These are phyloP conservation scores for Fusarium penzigii DNA, from an alignment of 2,329 filamentous ascomycete species.

Conservation along the genomic window DNA sequence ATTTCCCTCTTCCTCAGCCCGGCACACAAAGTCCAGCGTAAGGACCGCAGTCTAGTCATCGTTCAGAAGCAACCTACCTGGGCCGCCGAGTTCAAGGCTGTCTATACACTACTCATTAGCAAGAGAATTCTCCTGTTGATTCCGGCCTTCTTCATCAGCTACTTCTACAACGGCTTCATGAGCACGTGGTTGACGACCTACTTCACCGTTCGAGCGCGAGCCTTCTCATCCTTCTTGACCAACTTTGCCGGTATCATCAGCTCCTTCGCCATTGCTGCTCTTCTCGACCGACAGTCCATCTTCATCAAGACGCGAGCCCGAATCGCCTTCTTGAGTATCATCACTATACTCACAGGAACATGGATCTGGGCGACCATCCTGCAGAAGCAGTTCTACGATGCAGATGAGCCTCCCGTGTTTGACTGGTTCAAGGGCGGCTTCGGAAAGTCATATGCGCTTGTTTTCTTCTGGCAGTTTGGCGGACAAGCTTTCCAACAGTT, in stretches of 20 bases:
- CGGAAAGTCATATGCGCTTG: constrained; percentile 15
- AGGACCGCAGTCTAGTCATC: constrained; percentile 3
- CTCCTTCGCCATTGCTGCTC: constrained; percentile 4
- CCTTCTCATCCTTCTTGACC: constrained; percentile 9
- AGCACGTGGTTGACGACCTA: constrained; percentile 9
- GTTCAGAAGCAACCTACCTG: constrained; percentile 10
- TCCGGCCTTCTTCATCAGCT: constrained; percentile 9
- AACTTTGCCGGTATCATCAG: constrained; percentile 10
- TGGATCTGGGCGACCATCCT: constrained; percentile 21
- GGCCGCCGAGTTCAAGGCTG: constrained; percentile 17
- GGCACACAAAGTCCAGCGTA: constrained; percentile 2
- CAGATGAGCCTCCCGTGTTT: constrained; percentile 8
- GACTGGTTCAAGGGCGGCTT: constrained; percentile 23
- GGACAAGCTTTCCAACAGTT: constrained; percentile 17
- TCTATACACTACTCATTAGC: constrained; percentile 3
- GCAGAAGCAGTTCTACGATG: constrained; percentile 18
- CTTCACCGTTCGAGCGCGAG: constrained; percentile 10
- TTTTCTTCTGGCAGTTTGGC: constrained; percentile 24
- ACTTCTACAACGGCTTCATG: constrained; percentile 7
- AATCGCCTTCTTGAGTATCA: constrained; percentile 12
- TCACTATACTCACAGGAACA: constrained; percentile 6
- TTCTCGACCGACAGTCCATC: constrained; percentile 19
- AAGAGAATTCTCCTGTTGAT: constrained; percentile 14
- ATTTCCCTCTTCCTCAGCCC: background rate
- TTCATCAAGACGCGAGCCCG: constrained; percentile 40